Percentiles rank a stretch among this genome's conserved stretches.
Conservation (phyloP, 192 early-diverging fungal species). For the Backusella luteola region DNA sequence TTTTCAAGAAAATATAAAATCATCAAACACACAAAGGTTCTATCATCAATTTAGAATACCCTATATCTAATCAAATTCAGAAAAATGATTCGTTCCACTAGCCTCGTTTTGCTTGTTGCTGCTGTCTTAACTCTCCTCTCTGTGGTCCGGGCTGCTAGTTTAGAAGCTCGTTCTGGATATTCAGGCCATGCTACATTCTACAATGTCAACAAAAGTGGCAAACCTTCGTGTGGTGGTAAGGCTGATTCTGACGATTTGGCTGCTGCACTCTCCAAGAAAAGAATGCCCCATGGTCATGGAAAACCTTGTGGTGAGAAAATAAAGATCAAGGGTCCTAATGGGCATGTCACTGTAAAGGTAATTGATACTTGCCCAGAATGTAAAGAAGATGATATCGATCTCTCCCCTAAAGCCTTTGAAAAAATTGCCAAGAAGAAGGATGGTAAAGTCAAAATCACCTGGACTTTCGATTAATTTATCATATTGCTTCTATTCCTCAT, state of each 20-base stretch:
- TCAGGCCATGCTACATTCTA: not conserved
- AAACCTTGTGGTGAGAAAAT: slow-evolving; percentile 46
- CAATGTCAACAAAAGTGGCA: not conserved
- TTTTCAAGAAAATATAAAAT: not conserved
- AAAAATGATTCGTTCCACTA: not conserved
- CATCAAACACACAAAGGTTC: not conserved
- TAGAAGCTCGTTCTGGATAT: not conserved
- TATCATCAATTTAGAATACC: not conserved
- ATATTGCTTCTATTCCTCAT: not conserved
- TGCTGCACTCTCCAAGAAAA: slow-evolving; percentile 10
- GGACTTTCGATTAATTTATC: slow-evolving; percentile 32
- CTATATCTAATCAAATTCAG: not conserved
- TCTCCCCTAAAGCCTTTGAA: slow-evolving; percentile 45
- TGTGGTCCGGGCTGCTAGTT: not conserved
- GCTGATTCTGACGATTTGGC: slow-evolving; percentile 9
- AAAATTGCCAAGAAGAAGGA: slow-evolving; percentile 29
- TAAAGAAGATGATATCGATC: slow-evolving; percentile 36
- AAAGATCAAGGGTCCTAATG: slow-evolving; percentile 46
- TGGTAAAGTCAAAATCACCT: slow-evolving; percentile 30
- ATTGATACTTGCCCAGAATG: slow-evolving; percentile 51
- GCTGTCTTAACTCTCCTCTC: not conserved
- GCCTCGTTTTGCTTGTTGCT: not conserved
- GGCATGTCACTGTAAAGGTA: slow-evolving; percentile 42
- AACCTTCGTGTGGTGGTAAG: not conserved
- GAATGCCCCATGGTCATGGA: slow-evolving; percentile 6